Evolutionary conservation across 331 rosid species (phyloP).

Genomic region (Cucumis variabilis): DNA sequence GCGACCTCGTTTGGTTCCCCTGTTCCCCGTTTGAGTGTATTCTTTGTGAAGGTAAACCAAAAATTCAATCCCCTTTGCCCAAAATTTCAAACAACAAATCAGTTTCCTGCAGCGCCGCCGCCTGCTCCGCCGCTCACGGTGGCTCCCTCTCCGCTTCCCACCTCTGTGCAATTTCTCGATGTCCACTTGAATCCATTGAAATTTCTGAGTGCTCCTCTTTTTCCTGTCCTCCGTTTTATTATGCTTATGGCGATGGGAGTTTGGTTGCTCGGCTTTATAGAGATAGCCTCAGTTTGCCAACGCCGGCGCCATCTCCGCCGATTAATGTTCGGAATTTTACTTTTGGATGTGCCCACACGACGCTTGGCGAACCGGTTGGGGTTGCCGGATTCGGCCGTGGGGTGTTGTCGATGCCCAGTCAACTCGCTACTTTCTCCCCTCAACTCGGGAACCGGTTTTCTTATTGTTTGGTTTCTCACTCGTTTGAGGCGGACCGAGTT

Average conservation of each 20-base stretch:
- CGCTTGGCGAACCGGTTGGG: constrained; percentile 89
- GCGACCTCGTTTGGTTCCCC: constrained; percentile 97
- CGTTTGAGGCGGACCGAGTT: constrained; percentile 64
- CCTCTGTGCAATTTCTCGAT: constrained; percentile 82
- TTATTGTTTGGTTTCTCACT: constrained; percentile 87
- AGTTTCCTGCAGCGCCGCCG: constrained; percentile 67
- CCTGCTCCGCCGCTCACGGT: constrained; percentile 80
- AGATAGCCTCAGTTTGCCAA: constrained; percentile 53
- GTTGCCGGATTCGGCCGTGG: constrained; percentile 98
- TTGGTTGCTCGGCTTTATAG: constrained; percentile 66
- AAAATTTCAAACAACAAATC: constrained; percentile 46
- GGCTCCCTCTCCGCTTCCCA: constrained; percentile 53
- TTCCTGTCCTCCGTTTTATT: constrained; percentile 85
- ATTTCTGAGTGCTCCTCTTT: constrained; percentile 67
- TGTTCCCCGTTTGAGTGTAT: constrained; percentile 91
- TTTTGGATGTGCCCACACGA: constrained; percentile 86
- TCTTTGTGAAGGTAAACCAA: constrained; percentile 85
- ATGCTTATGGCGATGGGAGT: constrained; percentile 93
- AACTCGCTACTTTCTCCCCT: constrained; percentile 64
- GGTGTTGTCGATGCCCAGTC: constrained; percentile 73
- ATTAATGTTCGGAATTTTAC: constrained; percentile 69
- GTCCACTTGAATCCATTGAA: constrained; percentile 80
- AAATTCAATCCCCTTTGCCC: constrained; percentile 49
- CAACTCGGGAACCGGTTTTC: constrained; percentile 82
- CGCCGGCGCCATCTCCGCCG: constrained; percentile 63